Conservation (phyloP, 108 stramenopile species). For the Nannochloropsis gaditana region DNA sequence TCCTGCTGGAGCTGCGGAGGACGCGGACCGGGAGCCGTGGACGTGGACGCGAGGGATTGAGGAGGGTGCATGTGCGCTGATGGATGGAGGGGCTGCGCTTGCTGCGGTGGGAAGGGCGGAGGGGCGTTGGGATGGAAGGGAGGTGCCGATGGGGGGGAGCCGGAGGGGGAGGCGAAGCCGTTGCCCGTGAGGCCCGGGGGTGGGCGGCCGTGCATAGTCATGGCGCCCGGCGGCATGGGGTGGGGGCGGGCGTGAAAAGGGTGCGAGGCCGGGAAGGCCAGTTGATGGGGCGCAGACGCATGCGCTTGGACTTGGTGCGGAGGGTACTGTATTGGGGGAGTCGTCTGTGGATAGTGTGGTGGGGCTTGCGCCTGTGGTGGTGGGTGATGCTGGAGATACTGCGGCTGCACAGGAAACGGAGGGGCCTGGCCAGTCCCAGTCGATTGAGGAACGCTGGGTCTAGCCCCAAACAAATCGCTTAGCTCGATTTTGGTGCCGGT, state of each 20-base stretch:
- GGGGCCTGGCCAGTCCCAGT: neutral
- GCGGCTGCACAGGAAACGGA: neutral
- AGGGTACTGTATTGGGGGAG: constrained; percentile 8
- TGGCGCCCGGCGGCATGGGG: neutral
- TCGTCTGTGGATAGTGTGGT: neutral
- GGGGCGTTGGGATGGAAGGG: neutral
- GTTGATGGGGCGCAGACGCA: neutral
- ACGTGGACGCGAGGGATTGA: neutral
- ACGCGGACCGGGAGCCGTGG: neutral
- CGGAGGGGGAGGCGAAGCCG: constrained; percentile 17
- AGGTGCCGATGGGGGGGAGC: neutral
- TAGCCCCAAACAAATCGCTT: neutral
- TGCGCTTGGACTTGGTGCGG: neutral
- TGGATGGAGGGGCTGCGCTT: neutral
- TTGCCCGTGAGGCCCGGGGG: neutral
- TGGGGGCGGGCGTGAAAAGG: neutral
- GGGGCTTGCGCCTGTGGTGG: neutral
- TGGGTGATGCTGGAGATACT: neutral
- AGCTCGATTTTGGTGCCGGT: constrained; percentile 12
- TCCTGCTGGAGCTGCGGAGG: neutral
- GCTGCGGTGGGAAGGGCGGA: neutral
- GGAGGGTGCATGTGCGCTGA: neutral
- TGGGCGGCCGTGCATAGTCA: neutral
- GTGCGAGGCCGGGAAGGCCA: neutral
- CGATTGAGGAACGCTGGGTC: neutral